These are phyloP conservation scores for Aspergillus tamarii DNA, from an alignment of 2,329 filamentous ascomycete species.

Conservation along the genomic window DNA sequence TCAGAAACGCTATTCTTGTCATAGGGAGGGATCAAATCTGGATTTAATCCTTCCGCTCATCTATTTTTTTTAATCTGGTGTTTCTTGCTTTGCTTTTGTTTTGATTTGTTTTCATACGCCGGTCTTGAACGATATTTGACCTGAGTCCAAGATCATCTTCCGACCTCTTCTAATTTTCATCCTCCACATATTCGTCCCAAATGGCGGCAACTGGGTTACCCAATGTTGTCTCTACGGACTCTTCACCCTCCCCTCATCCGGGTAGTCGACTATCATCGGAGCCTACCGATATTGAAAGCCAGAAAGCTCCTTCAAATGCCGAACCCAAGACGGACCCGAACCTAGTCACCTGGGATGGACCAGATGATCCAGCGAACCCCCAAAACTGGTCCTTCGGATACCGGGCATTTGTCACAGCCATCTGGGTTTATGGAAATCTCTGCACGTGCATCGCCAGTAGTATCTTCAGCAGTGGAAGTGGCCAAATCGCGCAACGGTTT, in stretches of 20 bases:
- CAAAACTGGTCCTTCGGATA: conserved; percentile 76
- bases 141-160: no score
- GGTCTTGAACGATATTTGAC: not conserved
- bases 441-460: conserved; percentile 62
- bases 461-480: conserved; percentile 75
- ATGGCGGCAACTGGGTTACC: not conserved
- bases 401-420: conserved; percentile 80
- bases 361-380: conserved; percentile 60
- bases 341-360: conserved; percentile 22
- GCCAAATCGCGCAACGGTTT: conserved; percentile 67
- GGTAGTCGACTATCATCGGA: not conserved
- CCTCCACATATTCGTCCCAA: not conserved
- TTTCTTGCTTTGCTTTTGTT: not conserved
- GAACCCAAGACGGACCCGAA: conserved; percentile 5
- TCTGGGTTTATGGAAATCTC: conserved; percentile 72
- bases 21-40: not conserved
- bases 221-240: not conserved
- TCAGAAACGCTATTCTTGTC: not conserved
- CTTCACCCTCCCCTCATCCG: not conserved
- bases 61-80: not conserved
- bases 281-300: not conserved
- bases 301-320: not conserved
- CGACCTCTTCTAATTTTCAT: not conserved
- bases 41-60: not conserved
- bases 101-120: not conserved